Percentiles rank a stretch among this genome's conserved stretches.
These are phyloP conservation scores for Penicillium sclerotigenum DNA, from an alignment of 2,329 filamentous ascomycete genomes.

Conservation along the genomic window DNA sequence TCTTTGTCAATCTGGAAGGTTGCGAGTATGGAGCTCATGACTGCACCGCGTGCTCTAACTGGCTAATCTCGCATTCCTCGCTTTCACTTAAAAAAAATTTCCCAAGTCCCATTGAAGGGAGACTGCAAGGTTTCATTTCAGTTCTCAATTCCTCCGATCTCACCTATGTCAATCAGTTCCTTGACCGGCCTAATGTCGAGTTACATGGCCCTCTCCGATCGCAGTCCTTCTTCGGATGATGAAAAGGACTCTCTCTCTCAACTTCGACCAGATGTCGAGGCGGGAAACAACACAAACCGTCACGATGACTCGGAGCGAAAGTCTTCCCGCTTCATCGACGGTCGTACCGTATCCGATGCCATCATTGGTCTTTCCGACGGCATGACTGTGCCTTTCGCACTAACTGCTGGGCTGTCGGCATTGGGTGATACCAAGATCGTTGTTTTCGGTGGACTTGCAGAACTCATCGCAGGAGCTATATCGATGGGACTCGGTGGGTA, in stretches of 20 bases:
- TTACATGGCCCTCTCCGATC: constrained; percentile 26
- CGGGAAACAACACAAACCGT: constrained; percentile 6
- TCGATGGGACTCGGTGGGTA: constrained; percentile 76
- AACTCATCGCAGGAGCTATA: constrained; percentile 72
- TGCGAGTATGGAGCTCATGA: background rate
- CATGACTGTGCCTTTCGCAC: constrained; percentile 73
- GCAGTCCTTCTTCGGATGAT: constrained; percentile 20
- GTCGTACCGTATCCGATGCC: constrained; percentile 51
- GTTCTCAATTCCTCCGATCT: background rate
- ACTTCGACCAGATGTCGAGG: constrained; percentile 18
- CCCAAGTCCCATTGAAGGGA: constrained; percentile 6
- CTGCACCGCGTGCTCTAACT: constrained; percentile 11
- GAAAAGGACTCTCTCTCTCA: constrained; percentile 28
- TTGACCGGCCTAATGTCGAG: constrained; percentile 30
- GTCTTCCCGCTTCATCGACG: constrained; percentile 32
- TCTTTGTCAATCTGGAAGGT: background rate
- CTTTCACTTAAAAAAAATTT: constrained; percentile 6
- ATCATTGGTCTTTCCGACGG: constrained; percentile 77
- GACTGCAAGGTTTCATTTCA: background rate
- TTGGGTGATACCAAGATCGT: constrained; percentile 64
- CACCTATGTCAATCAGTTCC: constrained; percentile 32
- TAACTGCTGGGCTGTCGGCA: constrained; percentile 65
- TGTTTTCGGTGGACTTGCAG: constrained; percentile 69
- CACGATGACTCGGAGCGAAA: constrained; percentile 22
- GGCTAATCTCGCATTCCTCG: background rate